A percentile compares a stretch with the other conserved stretches of the same genome.
phyloP scores from a whole-genome alignment of 2,329 filamentous ascomycete species.

The Colletotrichum spaethianum region DNA sequence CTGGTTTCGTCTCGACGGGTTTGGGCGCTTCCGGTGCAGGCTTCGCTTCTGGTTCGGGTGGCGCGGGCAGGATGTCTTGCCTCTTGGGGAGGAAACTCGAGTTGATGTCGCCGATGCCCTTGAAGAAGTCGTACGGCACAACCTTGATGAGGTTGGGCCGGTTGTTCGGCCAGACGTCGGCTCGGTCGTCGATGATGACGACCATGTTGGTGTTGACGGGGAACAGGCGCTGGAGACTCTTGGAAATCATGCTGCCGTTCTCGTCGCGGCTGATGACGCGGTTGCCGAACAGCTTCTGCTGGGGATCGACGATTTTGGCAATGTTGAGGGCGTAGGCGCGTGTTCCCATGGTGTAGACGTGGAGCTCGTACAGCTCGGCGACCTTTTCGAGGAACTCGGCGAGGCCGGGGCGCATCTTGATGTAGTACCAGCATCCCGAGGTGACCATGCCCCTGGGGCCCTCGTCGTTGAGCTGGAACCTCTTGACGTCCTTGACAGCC shows the following conservation, averaged over 20 bases:
- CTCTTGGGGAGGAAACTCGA: constrained; percentile 94
- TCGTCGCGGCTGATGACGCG: constrained; percentile 97
- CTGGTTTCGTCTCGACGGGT: not conserved
- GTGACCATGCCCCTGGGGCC: constrained; percentile 77
- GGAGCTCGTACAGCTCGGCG: constrained; percentile 88
- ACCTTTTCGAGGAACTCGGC: constrained; percentile 84
- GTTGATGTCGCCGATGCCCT: constrained; percentile 98
- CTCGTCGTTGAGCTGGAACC: constrained; percentile 92
- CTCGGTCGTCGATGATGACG: constrained; percentile 97
- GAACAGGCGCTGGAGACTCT: constrained; percentile 91
- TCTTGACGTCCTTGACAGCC: constrained; percentile 88
- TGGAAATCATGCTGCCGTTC: constrained; percentile 92
- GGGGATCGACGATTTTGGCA: constrained; percentile 91
- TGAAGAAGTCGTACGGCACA: constrained; percentile 96
- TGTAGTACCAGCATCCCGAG: constrained; percentile 91
- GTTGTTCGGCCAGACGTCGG: constrained; percentile 95
- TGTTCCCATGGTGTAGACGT: constrained; percentile 99
- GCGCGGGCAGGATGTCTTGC: constrained; percentile 62
- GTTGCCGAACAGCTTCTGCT: constrained; percentile 91
- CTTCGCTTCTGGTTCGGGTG: constrained; percentile 12
- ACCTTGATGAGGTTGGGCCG: constrained; percentile 95
- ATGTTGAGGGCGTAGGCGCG: constrained; percentile 95
- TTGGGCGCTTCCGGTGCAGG: constrained; percentile 7
- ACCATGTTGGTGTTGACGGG: constrained; percentile 99
- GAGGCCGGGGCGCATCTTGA: constrained; percentile 94